Percentiles rank a stretch among this genome's conserved stretches.
Evolutionary conservation across 306 rosid genomes (phyloP).

Genomic region (Dryas alaskensis): DNA sequence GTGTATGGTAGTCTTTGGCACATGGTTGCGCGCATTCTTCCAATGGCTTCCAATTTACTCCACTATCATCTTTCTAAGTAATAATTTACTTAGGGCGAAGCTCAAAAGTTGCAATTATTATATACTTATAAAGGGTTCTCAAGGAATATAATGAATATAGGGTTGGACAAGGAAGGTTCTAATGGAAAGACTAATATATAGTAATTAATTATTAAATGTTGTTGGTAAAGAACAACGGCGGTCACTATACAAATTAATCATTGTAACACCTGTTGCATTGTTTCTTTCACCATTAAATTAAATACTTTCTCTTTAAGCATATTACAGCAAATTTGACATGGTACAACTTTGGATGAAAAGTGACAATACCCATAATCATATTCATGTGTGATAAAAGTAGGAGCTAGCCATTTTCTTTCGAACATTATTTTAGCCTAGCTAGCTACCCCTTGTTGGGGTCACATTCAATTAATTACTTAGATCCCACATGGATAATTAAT

Average conservation of each 20-base stretch:
- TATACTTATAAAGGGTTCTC: conserved; percentile 30
- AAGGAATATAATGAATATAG: conserved; percentile 16
- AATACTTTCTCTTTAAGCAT: background rate
- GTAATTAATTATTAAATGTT: conserved; percentile 3
- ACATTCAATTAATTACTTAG: background rate
- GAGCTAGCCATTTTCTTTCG: background rate
- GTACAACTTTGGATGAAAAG: background rate
- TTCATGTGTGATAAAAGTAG: background rate
- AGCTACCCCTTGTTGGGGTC: background rate
- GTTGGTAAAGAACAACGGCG: conserved; percentile 30
- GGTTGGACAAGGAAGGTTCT: conserved; percentile 38
- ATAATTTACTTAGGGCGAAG: conserved; percentile 22
- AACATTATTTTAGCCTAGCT: background rate
- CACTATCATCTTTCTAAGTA: conserved; percentile 33
- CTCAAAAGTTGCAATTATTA: conserved; percentile 32
- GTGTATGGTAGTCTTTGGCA: conserved; percentile 38
- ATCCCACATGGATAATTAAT: background rate
- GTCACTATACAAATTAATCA: conserved; percentile 35
- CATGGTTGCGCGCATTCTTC: conserved; percentile 47
- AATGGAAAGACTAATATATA: conserved; percentile 11
- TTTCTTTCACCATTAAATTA: conserved; percentile 1
- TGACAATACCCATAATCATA: background rate
- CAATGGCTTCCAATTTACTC: conserved; percentile 65
- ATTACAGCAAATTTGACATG: background rate
- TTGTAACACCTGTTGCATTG: conserved; percentile 12